Conservation (phyloP, 2,329 filamentous ascomycete genomes). For the Colletotrichum sojae region DNA sequence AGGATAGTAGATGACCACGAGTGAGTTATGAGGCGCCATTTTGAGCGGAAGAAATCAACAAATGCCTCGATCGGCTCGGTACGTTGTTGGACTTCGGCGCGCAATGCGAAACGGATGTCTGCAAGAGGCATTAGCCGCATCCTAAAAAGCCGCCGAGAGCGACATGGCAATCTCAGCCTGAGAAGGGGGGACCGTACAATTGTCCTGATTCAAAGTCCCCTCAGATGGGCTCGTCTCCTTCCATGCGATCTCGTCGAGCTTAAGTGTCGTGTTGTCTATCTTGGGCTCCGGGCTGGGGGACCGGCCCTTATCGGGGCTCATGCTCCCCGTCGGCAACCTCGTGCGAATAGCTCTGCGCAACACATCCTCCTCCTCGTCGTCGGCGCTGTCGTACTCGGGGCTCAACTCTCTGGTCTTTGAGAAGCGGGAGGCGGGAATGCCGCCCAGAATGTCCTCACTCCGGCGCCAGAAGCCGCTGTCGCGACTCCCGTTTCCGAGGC, state of each 20-base stretch:
- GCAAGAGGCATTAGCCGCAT: slow-evolving; percentile 44
- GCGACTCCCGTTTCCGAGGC: slow-evolving; percentile 71
- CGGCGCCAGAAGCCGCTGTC: slow-evolving; percentile 73
- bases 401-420: slow-evolving; percentile 47
- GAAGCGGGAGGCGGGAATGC: slow-evolving; percentile 53
- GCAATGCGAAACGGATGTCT: slow-evolving; percentile 91
- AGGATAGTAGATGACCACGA: slow-evolving; percentile 78
- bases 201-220: slow-evolving; percentile 53
- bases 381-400: slow-evolving; percentile 52
- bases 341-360: slow-evolving; percentile 68
- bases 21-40: slow-evolving; percentile 73
- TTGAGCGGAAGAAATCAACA: slow-evolving; percentile 73
- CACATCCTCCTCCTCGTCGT: slow-evolving; percentile 57
- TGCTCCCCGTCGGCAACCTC: slow-evolving; percentile 67
- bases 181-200: slow-evolving; percentile 59
- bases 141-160: slow-evolving; percentile 10
- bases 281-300: slow-evolving; percentile 62
- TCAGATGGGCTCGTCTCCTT: slow-evolving; percentile 48
- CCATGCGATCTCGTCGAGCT: slow-evolving; percentile 50
- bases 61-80: slow-evolving; percentile 86
- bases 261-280: slow-evolving; percentile 56
- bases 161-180: slow-evolving; percentile 8
- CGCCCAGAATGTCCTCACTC: slow-evolving; percentile 65
- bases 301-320: slow-evolving; percentile 67
- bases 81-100: slow-evolving; percentile 89